These are phyloP conservation scores for Hysterangium stoloniferum DNA, from an alignment of 768 basidiomycete species.

Conservation along the genomic window DNA sequence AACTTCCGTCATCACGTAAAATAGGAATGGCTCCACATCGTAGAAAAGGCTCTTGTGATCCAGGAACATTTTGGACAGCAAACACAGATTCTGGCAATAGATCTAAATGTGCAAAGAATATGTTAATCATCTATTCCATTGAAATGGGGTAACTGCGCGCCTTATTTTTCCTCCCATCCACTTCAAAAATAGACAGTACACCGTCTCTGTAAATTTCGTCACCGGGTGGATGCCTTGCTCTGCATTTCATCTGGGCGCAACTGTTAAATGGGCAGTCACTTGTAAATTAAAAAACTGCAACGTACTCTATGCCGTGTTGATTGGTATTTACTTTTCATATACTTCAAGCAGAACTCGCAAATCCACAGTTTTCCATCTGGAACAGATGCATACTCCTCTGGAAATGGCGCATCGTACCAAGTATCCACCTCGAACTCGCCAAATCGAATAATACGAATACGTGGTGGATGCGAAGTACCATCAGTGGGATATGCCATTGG, in stretches of 20 bases:
- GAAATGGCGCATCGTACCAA: conserved; percentile 99
- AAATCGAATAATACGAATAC: conserved; percentile 85
- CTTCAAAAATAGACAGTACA: conserved; percentile 86
- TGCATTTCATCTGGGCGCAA: conserved; percentile 77
- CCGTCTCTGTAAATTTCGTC: conserved; percentile 97
- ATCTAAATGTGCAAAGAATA: conserved; percentile 44
- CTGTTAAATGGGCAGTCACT: neutral
- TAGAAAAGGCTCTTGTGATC: conserved; percentile 99
- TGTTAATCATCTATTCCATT: neutral
- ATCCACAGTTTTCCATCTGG: conserved; percentile 92
- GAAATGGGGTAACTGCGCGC: conserved; percentile 27
- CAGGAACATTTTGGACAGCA: conserved; percentile 97
- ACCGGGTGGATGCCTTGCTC: conserved; percentile 89
- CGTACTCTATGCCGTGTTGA: conserved; percentile 80
- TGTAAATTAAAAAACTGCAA: conserved; percentile 25
- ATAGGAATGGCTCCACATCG: conserved; percentile 98
- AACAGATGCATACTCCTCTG: conserved; percentile 90
- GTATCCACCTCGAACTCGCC: conserved; percentile 91
- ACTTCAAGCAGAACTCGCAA: conserved; percentile 97
- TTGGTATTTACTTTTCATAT: conserved; percentile 91
- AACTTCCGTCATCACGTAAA: conserved; percentile 93
- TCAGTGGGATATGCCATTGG: conserved; percentile 12
- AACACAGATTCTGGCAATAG: conserved; percentile 96
- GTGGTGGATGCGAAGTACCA: conserved; percentile 32
- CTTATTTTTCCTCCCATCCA: conserved; percentile 98